Conservation (phyloP, 768 basidiomycete genomes). For the Coprinellus micaceus region DNA sequence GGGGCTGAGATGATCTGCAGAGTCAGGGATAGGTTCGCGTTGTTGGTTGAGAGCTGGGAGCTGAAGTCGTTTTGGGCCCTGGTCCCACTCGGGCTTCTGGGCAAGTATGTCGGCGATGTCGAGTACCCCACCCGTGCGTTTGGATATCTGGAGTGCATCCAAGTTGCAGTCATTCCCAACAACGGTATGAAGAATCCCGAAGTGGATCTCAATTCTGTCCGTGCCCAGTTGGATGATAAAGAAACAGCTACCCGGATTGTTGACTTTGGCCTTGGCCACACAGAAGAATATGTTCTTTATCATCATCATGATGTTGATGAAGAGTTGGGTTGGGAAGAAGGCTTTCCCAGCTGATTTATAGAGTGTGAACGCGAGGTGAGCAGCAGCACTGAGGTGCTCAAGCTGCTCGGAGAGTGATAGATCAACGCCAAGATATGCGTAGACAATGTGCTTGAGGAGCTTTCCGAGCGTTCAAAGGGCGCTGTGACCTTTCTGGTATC, state of each 20-base stretch:
- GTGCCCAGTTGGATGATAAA: slow-evolving; percentile 33
- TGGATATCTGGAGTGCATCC: slow-evolving; percentile 22
- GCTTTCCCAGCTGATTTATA: slow-evolving; percentile 8
- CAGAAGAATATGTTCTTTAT: slow-evolving; percentile 38
- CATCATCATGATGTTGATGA: slow-evolving; percentile 31
- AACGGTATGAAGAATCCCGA: slow-evolving; percentile 28
- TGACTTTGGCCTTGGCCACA: slow-evolving; percentile 31
- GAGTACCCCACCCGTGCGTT: slow-evolving; percentile 23
- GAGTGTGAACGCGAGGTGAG: slow-evolving; percentile 23
- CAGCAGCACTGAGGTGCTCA: slow-evolving; percentile 28
- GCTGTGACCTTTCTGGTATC: neutral
- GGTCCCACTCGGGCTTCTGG: slow-evolving; percentile 34
- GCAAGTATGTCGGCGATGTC: slow-evolving; percentile 31
- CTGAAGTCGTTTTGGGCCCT: slow-evolving; percentile 24
- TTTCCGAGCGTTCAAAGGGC: neutral
- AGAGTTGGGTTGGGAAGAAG: slow-evolving; percentile 26
- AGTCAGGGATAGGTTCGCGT: slow-evolving; percentile 14
- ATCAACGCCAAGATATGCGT: slow-evolving; percentile 26
- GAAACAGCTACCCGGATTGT: slow-evolving; percentile 24
- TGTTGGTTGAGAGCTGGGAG: slow-evolving; percentile 19
- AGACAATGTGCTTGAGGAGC: slow-evolving; percentile 17
- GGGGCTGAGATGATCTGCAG: slow-evolving; percentile 31
- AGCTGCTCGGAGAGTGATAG: slow-evolving; percentile 31
- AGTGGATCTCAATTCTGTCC: slow-evolving; percentile 28
- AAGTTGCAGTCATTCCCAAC: slow-evolving; percentile 28